Evolutionary conservation across 768 basidiomycete genomes (phyloP), one percentile per base, ranked within the genome.

Genomic region (Amyloporia xantha): DNA sequence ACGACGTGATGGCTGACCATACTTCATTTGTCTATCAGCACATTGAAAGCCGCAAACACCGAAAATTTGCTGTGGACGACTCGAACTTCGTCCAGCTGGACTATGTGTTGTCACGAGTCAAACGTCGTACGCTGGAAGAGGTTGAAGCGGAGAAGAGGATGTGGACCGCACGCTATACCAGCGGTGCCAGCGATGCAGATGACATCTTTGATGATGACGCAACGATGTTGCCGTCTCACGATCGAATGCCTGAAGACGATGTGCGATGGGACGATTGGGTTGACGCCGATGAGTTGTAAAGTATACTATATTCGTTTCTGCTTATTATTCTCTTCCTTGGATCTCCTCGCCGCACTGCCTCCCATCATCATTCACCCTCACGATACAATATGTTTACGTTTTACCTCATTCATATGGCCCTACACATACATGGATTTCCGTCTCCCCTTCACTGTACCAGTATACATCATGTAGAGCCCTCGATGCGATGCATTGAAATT

Each of bases 51-150:
- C 77, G 77, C 41, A 87, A 75, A 59, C 95, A 98, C 64, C 78
- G 81, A 46, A 86, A 83, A 52, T 97, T 90, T 64, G 92, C 95
- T 0, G 66, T 66, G 13, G 80, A 92, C 57, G 74, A 81, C 49
- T 71, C 74, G 19, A 91, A 97, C 65, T 98, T 92, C 62, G 58
- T 71, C 24, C 77, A 82, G 47, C 76, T 98, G 24, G 95, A 98
- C 66, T 70, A 66, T 30, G 75, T 94, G 23, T 75, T 98, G 19
- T 65, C 67, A 21, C 78, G 81, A 6, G 78, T 93, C 27, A 62
- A 61, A 30, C 74, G 80, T n/a, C 70, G 68, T 40, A 67, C 73
- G 33, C 54, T 58, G 33, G 60, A 66, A 5, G 68, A 72, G 54
- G 59, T 62, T n/a, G 44, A 47, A 4, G 59, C 48, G 39, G 54